Evolutionary conservation across 2,329 filamentous ascomycete genomes (phyloP).

Genomic region (Epichloe elymi): DNA sequence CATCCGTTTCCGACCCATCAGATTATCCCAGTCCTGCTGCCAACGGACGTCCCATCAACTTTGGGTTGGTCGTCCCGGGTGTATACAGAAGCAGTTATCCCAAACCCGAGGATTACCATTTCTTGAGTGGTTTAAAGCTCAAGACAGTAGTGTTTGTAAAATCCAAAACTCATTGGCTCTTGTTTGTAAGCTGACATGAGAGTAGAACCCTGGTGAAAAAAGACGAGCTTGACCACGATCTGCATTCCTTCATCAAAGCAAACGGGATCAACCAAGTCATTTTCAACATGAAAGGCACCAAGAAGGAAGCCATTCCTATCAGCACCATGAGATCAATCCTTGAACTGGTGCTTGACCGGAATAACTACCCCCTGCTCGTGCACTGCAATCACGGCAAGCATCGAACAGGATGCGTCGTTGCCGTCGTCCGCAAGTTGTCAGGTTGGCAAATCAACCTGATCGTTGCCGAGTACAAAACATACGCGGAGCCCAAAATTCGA

Average conservation of each 20-base stretch:
- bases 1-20: conserved; percentile 2
- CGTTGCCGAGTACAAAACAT: conserved; percentile 60
- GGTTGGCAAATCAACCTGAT: conserved; percentile 51
- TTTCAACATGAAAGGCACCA: conserved; percentile 77
- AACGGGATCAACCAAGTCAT: conserved; percentile 60
- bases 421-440: conserved; percentile 59
- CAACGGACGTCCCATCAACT: conserved; percentile 49
- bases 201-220: conserved; percentile 49
- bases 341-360: conserved; percentile 53
- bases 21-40: conserved; percentile 12
- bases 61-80: conserved; percentile 58
- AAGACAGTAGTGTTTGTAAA: conserved; percentile 63
- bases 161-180: background rate
- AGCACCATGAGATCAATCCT: conserved; percentile 59
- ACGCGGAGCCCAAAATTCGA: conserved; percentile 46
- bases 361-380: conserved; percentile 69
- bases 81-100: conserved; percentile 80
- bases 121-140: conserved; percentile 52
- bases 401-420: conserved; percentile 81
- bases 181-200: conserved; percentile 7
- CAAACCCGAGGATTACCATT: conserved; percentile 53
- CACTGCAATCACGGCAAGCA: conserved; percentile 96
- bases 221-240: conserved; percentile 38
- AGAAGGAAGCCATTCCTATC: conserved; percentile 58
- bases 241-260: conserved; percentile 47